A percentile compares a stretch with the other conserved stretches of the same genome.
Evolutionary conservation across 2,329 filamentous ascomycete species (phyloP).

Genomic region (Coniochaeta pulveracea): DNA sequence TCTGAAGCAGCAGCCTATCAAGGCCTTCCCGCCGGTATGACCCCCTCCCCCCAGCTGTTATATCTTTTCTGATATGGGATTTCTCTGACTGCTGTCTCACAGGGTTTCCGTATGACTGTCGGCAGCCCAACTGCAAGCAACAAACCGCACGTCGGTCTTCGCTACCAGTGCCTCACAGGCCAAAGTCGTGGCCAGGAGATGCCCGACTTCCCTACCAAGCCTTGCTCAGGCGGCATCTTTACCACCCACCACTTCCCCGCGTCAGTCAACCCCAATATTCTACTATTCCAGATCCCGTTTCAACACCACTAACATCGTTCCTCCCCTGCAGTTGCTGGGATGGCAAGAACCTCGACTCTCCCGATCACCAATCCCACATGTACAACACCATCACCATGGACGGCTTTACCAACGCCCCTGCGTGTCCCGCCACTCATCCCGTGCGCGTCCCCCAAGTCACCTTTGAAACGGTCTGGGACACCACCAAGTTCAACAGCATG

Average conservation of each 20-base stretch:
- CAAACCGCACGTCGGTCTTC: constrained; percentile 7
- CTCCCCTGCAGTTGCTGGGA: constrained; percentile 7
- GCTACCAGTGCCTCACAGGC: constrained; percentile 9
- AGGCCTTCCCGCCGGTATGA: constrained; percentile 9
- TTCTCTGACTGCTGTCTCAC: no score
- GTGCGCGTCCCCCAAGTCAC: constrained; percentile 9
- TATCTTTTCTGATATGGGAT: no score
- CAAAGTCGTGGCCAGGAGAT: constrained; percentile 8
- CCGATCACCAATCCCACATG: constrained; percentile 10
- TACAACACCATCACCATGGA: constrained; percentile 9
- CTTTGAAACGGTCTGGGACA: constrained; percentile 10
- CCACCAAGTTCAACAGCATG: constrained; percentile 12
- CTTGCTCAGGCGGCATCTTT: constrained; percentile 11
- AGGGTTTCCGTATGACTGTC: constrained; percentile 13
- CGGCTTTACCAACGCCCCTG: constrained; percentile 5
- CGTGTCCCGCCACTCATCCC: constrained; percentile 8
- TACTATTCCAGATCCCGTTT: background rate
- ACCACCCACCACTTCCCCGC: constrained; percentile 12
- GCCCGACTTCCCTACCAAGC: constrained; percentile 8
- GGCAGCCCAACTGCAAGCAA: constrained; percentile 7
- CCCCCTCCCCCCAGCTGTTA: no score
- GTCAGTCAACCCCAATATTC: constrained; percentile 5
- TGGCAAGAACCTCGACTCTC: constrained; percentile 10
- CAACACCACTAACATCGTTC: background rate
- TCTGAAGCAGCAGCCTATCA: constrained; percentile 9